Evolutionary conservation across 345 rosid species (phyloP), one percentile per base, ranked within the genome.

Genomic region (Camelina hispida): DNA sequence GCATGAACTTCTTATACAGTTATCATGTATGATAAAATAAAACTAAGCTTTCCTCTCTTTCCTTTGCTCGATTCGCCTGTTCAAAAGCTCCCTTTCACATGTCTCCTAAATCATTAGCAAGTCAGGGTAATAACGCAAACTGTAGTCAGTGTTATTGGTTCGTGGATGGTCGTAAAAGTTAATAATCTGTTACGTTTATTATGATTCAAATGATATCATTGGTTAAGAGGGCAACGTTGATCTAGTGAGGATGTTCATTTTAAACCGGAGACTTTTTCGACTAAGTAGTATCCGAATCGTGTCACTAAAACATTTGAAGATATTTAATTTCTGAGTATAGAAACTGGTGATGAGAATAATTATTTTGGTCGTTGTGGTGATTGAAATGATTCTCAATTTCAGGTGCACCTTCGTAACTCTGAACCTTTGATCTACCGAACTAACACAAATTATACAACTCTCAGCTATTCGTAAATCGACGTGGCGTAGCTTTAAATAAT

Each of bases 1-100:
- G 16, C 57, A 78, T 78, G 40, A 71, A 52, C 55, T 42, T 64
- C 63, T 66, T 59, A 8, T 71, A 58, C 69, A 71, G 63, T 71
- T 50, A 50, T 38, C 16, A 65, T 65, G 81, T 65, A 64, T 66
- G 57, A 6, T 34, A 4, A 28, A 5, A 65, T 64, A 66, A 66
- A 56, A 35, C 63, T 58, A 55, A 65, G 72, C 42, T 47, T 55
- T 77, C 58, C 68, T 68, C 56, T 46, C 25, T 46, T 35, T 77
- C 53, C 11, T 62, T 55, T 12, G 44, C 66, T 62, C 8, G 23
- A 61, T 43, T 76, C 52, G 34, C 25, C 44, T 77, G 71, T 77
- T 63, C 37, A 69, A 68, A 47, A 65, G 53, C 63, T 52, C 47
- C 40, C 51, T 15, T 56, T 42, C 37, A 58, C 58, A 73, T 55